Percentiles rank a stretch among this genome's conserved stretches.
These are phyloP conservation scores for Rhizopus arrhizus DNA, from an alignment of 371 early-diverging fungal species.

Conservation along the genomic window DNA sequence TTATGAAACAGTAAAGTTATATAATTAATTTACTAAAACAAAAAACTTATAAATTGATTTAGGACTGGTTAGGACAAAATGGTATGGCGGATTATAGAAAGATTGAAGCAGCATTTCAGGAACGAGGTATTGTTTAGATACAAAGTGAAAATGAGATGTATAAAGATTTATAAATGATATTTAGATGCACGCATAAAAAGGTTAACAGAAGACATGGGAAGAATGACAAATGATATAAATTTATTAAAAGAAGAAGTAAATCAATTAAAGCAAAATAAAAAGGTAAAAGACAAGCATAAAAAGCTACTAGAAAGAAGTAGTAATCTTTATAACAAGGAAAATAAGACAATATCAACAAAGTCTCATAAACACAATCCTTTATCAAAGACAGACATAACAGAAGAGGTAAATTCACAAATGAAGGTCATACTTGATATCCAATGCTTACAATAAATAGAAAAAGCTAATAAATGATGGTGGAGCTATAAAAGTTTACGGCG, in stretches of 20 bases:
- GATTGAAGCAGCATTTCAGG: constrained; percentile 60
- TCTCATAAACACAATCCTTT: neutral
- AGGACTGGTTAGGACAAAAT: constrained; percentile 56
- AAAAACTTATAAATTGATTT: constrained; percentile 3
- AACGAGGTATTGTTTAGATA: constrained; percentile 47
- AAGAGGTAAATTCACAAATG: constrained; percentile 5
- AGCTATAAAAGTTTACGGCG: constrained; percentile 76
- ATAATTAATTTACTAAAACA: neutral
- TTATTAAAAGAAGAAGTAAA: constrained; percentile 58
- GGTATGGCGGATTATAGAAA: constrained; percentile 59
- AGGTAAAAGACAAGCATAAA: constrained; percentile 45
- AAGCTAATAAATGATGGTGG: constrained; percentile 62
- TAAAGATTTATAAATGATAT: neutral
- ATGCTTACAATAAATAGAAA: constrained; percentile 20
- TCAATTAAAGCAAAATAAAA: constrained; percentile 50
- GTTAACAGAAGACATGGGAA: constrained; percentile 57
- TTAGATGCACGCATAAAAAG: constrained; percentile 55
- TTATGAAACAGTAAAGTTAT: constrained; percentile 61
- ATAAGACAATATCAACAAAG: constrained; percentile 8
- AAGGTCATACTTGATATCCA: neutral
- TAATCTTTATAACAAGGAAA: neutral
- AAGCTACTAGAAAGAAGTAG: constrained; percentile 41
- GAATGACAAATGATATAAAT: constrained; percentile 53
- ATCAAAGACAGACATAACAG: neutral
- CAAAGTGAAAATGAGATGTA: neutral